Evolutionary conservation across 2,329 filamentous ascomycete genomes (phyloP), one percentile per base, ranked within the genome.

Genomic region (Periconia macrospinosa): DNA sequence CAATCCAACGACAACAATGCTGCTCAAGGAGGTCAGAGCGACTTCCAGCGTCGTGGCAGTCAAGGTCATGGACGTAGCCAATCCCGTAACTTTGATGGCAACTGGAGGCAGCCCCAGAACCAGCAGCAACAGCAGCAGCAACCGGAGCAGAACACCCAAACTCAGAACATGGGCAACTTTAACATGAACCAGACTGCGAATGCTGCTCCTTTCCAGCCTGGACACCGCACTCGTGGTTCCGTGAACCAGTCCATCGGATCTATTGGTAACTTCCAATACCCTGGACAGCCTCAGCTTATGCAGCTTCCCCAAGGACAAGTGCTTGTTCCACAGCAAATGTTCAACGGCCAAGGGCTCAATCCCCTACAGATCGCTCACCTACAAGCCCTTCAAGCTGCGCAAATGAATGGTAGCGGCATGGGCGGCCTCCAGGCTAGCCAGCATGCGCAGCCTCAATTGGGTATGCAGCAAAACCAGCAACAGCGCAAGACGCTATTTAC

Each of bases 401-500:
- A 93, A 73, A 84, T 96, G 79, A 87, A 86, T 66, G 87, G 87
- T 17, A 90, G 92, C 70, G 84, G 86, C 60, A 83, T 92, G 56
- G 70, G 74, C 67, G 86, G 89, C 69, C 75, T 85, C 47, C 79
- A 80, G 60, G 77, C 81, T 41, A 90, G 87, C 68, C 90, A 95
- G 73, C 90, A 93, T 68, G 86, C 86, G 49, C 85, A 85, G 41
- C 85, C 78, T 41, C 73, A 85, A 78, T 72, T 86, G 81, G 68
- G 85, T 58, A 75, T 78, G 68, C 84, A 88, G 63, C 86, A 88
- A 59, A 89, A 93, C 63, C 89, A 94, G 69, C 91, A 96, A 72
- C 92, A 96, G 79, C 88, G 94, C 71, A 99, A 99, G 83, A 99
- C 94, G 1, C 85, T 99, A 19, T 99, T 99, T 79, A 97, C 94